Base-by-base conservation (phyloP, 2,329 filamentous ascomycete genomes). In the Penicillium sp. region DNA sequence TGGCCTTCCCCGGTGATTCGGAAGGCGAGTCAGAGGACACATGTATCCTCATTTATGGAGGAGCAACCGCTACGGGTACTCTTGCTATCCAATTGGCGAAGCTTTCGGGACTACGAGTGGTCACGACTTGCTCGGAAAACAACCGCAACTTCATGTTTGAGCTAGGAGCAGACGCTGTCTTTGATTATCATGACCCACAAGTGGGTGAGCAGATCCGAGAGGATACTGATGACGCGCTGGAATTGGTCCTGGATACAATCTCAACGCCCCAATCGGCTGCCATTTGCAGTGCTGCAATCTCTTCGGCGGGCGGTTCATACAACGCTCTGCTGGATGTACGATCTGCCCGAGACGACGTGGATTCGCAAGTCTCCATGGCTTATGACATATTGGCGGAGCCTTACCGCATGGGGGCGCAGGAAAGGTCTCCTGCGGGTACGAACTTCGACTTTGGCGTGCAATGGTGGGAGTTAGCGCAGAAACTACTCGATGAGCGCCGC, bases 21-120 rank as follows among this genome's bases (percentile, higher is more conserved):
- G 29, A 11, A 2, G 28, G 29, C 4, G 50, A 50, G 1, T 28
- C 35, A 2, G 36, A 41, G 1, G 49, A 47, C 13, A 50, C 40
- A n/a, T 49, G 19, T 37, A 56, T 61, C 18, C 45, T 61, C 27
- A 55, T 61, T 27, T 72, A 72, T 53, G 70, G 69, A 14, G 70
- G 69, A 1, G 64, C 60, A 22, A 70, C 69, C 1, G 68, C 69
- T 5, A 70, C 65, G 1, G 70, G 70, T 0, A 63, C 60, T 2
- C 48, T 71, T 43, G 71, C 60, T 0, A 72, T 73, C 33, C 71
- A 74, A 49, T 65, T 72, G 51, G 70, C 68, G 5, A 70, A 67
- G 38, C 48, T 71, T 49, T 70, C 52, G 0, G 55, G 58, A 3
- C 34, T 55, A 4, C 50, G 54, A 3, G 60, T 62, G 1, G 42